Conservation (phyloP, 306 rosid species). For the Argentina anserina region DNA sequence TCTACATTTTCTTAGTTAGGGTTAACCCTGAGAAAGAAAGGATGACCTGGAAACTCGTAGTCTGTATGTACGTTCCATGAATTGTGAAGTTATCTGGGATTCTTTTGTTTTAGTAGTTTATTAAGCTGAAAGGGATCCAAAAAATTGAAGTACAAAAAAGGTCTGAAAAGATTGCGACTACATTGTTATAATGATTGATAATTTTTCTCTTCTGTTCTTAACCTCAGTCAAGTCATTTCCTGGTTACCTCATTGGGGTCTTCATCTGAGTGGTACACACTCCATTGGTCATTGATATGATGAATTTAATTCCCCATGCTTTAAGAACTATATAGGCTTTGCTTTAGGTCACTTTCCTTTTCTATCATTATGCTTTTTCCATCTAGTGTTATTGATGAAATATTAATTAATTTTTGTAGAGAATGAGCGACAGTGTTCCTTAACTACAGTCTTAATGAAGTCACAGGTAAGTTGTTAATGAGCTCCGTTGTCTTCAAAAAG, state of each 20-base stretch:
- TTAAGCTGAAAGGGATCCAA: background rate
- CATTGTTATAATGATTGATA: background rate
- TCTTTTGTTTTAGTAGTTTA: background rate
- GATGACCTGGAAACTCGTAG: background rate
- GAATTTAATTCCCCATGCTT: background rate
- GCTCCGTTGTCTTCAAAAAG: background rate
- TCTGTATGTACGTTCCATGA: background rate
- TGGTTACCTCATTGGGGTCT: background rate
- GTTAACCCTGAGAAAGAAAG: background rate
- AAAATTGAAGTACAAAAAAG: background rate
- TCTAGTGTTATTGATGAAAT: conserved; percentile 15
- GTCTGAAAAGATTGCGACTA: background rate
- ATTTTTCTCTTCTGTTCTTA: background rate
- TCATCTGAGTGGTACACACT: background rate
- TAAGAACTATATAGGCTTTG: background rate
- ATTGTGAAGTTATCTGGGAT: background rate
- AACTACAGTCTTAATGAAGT: conserved; percentile 62
- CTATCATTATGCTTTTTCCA: background rate
- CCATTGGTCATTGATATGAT: background rate
- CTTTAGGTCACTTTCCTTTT: background rate
- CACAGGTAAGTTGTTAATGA: conserved; percentile 35
- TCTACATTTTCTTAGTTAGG: background rate
- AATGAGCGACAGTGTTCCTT: conserved; percentile 35
- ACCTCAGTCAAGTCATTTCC: background rate
- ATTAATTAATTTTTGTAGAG: conserved; percentile 30